A percentile compares a stretch with the other conserved stretches of the same genome.
These are phyloP conservation scores for Hydrangea macrophylla DNA, from an alignment of 148 eudicot genomes.

Conservation along the genomic window DNA sequence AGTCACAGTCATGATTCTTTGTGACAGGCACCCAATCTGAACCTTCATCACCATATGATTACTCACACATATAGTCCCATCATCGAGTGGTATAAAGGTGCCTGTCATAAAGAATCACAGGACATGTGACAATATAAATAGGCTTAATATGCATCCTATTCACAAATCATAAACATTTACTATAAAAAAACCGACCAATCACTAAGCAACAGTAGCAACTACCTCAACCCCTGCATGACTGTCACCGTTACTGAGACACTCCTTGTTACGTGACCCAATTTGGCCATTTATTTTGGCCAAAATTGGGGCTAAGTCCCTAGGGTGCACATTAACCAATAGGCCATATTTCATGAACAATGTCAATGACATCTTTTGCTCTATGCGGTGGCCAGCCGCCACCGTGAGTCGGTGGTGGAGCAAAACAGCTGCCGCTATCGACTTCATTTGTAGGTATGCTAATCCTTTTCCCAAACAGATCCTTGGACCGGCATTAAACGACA, in stretches of 20 bases:
- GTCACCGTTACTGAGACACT: neutral
- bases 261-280: neutral
- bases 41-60: neutral
- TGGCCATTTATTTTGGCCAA: conserved; percentile 40
- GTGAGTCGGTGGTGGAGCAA: conserved; percentile 68
- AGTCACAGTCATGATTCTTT: neutral
- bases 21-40: neutral
- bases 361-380: conserved; percentile 92
- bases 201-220: conserved; percentile 2
- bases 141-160: neutral
- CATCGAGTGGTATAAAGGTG: neutral
- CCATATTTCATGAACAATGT: conserved; percentile 88
- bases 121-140: neutral
- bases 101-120: conserved; percentile 6
- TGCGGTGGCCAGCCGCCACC: conserved; percentile 62
- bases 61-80: neutral
- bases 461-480: conserved; percentile 86
- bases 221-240: neutral
- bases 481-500: conserved; percentile 87
- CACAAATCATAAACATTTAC: conserved; percentile 9
- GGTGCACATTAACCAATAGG: conserved; percentile 59
- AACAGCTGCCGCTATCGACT: conserved; percentile 68
- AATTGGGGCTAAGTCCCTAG: conserved; percentile 55
- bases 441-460: conserved; percentile 86
- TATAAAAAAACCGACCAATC: conserved; percentile 5